Base-by-base conservation (phyloP, 768 basidiomycete species). In the Leccinum arenicola region DNA sequence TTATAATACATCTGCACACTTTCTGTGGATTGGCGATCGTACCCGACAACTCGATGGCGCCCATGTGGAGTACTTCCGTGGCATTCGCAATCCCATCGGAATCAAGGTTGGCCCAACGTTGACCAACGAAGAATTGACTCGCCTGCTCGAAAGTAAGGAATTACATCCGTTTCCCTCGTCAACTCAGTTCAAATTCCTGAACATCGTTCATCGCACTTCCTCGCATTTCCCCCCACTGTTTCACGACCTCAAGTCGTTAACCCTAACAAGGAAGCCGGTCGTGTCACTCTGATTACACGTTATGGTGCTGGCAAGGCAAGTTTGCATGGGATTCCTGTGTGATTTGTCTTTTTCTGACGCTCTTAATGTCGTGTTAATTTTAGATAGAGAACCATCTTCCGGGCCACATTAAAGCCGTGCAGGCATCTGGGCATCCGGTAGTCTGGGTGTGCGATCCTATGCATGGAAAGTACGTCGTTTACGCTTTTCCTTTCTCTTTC, bases 381-480 rank as follows among this genome's bases (percentile, higher is more conserved):
- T 63, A 94, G 92, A 84, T 97, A 62, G 86, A 86, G 55, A 71
- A 80, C 29, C 80, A 86, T 66, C 85, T 98, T 8, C 80, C 93
- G 0, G 80, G 73, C 0, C 96, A 98, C 70, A 95, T 99, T 70
- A 71, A 73, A 12, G 88, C 86, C 8, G 95, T 99, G 15, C 86
- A 90, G 68, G 62, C 75, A 52, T 88, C 93, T 2, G 84, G 83
- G 0, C 95, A 98, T 70, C 90, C 91, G 1, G 95, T 97, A 3
- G 84, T 88, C 9, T 98, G 95, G 94, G 83, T 95, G 52, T 95
- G 92, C 68, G 97, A 98, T 74, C 95, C 95, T 3, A 98, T 98
- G 96, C 96, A 98, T 66, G 96, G 95, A 77, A 97, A 98, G 93
- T 94, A 68, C 66, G 91, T 81, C 48, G 35, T 60, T 50, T 54